Evolutionary conservation across 2,329 filamentous ascomycete genomes (phyloP), one percentile per base, ranked within the genome.

Genomic region (Stagonosporopsis cucurbitacearum): DNA sequence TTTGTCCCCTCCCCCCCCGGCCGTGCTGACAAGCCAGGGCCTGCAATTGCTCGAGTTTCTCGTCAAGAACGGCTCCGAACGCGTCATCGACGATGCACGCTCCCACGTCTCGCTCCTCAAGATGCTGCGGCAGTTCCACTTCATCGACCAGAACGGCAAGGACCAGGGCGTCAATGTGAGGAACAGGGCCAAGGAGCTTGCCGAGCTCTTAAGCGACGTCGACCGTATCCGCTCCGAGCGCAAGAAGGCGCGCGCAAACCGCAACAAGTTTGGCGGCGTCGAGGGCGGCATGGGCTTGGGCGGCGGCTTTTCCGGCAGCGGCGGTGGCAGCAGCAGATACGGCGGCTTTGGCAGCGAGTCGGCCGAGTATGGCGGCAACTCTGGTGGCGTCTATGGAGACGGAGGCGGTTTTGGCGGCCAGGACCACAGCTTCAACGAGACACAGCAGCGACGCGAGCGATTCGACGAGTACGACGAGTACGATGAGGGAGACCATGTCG

Each of bases 121-220:
- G 79, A 99, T 99, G 95, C 86, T 99, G 52, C 91, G 93, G 54
- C 95, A 99, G 76, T 99, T 99, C 78, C 95, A 99, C 79, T 99
- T 84, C 78, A 98, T 99, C 77, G 86, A 99, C 73, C 84, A 86
- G 74, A 98, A 98, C 77, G 95, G 95, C 75, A 99, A 99, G 78
- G 95, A 99, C 73, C 95, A 99, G 77, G 95, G 95, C 58, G 87
- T 99, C 77, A 99, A 99, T 72, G 95, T 99, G 57, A 89, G 95
- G 65, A 98, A 98, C 79, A 86, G 95, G 63, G 92, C 95, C 64
- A 97, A 97, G 79, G 95, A 99, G 79, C 82, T 99, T 46, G 90
- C 91, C 12, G 96, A 99, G 62, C 85, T 99, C n/a, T 82, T 99
- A 44, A 83, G 91, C 68, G 95, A 99, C 66, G 92, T 97, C 57